Conservation (phyloP, 2,329 filamentous ascomycete species). For the Dichotomopilus funicola region DNA sequence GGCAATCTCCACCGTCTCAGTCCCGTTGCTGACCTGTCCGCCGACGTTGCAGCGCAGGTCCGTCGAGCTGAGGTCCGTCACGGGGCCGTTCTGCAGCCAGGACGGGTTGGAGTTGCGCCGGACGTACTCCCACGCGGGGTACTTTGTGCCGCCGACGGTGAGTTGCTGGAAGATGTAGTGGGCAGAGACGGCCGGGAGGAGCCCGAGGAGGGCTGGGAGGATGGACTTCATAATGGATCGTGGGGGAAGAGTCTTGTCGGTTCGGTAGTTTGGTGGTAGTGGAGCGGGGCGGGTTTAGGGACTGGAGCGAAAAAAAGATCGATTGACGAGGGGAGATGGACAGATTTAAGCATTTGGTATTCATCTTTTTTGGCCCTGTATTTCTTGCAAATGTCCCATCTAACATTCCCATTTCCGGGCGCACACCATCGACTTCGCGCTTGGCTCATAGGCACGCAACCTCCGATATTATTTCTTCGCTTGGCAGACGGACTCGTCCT, state of each 20-base stretch:
- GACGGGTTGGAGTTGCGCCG: constrained; percentile 39
- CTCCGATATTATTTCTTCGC: not conserved
- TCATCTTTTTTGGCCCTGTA: no score
- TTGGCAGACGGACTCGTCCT: constrained; percentile 1
- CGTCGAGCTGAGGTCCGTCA: constrained; percentile 34
- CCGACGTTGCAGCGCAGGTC: constrained; percentile 36
- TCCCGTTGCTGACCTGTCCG: constrained; percentile 29
- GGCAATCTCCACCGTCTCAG: constrained; percentile 31
- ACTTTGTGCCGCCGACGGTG: constrained; percentile 29
- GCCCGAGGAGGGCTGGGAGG: constrained; percentile 1
- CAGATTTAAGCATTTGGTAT: no score
- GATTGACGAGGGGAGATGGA: no score
- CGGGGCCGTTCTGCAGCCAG: constrained; percentile 38
- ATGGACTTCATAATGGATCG: constrained; percentile 15
- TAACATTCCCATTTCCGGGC: not conserved
- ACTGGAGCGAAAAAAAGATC: no score
- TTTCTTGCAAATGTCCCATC: not conserved
- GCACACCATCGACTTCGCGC: not conserved
- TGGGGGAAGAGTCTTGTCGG: not conserved
- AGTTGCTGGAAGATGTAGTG: constrained; percentile 40
- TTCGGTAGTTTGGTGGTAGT: no score
- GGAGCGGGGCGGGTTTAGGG: no score
- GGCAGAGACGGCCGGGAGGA: constrained; percentile 25
- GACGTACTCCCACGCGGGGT: constrained; percentile 34
- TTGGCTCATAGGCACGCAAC: not conserved